These are phyloP conservation scores for Albatrellus sp. DNA, from an alignment of 1,284 basidiomycete species.

Conservation along the genomic window DNA sequence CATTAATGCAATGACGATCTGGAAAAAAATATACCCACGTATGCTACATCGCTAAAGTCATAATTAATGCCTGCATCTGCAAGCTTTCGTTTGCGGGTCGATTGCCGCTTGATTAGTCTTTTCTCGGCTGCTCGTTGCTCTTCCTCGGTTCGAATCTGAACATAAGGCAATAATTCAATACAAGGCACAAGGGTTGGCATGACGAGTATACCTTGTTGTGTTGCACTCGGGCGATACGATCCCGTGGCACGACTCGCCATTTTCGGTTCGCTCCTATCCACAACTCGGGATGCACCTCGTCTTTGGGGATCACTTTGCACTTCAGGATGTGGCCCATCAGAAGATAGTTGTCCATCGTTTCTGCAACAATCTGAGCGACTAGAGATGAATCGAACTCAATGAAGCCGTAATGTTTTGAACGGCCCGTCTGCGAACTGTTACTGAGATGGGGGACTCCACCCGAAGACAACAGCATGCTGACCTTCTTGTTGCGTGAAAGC, in stretches of 20 bases:
- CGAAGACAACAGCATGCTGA: slow-evolving; percentile 17
- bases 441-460: background rate
- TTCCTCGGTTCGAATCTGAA: slow-evolving; percentile 63
- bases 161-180: background rate
- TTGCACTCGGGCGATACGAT: slow-evolving; percentile 58
- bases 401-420: slow-evolving; percentile 94
- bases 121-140: slow-evolving; percentile 58
- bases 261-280: slow-evolving; percentile 97
- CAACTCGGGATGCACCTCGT: slow-evolving; percentile 83
- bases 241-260: slow-evolving; percentile 69
- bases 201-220: slow-evolving; percentile 65
- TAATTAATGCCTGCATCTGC: slow-evolving; percentile 82
- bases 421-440: slow-evolving; percentile 58
- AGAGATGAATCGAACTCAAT: slow-evolving; percentile 86
- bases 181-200: slow-evolving; percentile 1
- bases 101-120: slow-evolving; percentile 70
- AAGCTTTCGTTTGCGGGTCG: slow-evolving; percentile 69
- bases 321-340: slow-evolving; percentile 87
- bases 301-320: slow-evolving; percentile 79
- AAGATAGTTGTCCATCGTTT: slow-evolving; percentile 99
- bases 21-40: slow-evolving; percentile 34
- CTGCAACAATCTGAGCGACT: slow-evolving; percentile 90
- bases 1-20: background rate
- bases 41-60: slow-evolving; percentile 64
- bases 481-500: slow-evolving; percentile 89